phyloP scores from a whole-genome alignment of 2,329 filamentous ascomycete species.

The Neoarthrinium moseri region DNA sequence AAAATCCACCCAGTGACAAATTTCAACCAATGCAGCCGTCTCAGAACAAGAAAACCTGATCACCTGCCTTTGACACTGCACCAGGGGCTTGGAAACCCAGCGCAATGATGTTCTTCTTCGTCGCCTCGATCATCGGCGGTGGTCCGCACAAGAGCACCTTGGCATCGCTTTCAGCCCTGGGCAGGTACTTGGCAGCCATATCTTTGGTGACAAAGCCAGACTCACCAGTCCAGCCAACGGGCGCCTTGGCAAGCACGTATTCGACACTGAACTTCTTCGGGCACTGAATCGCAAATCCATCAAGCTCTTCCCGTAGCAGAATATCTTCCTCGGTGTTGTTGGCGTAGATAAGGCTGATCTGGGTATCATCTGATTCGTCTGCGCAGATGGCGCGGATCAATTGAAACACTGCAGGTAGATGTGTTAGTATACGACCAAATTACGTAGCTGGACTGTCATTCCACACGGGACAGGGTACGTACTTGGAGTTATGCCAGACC shows the following conservation, averaged over 20 bases:
- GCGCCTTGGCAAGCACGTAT: slow-evolving; percentile 52
- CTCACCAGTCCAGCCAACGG: slow-evolving; percentile 44
- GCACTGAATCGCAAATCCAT: slow-evolving; percentile 47
- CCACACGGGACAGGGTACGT: background rate
- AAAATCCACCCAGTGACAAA: too few species aligned
- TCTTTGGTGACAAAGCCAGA: slow-evolving; percentile 50
- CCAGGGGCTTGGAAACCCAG: slow-evolving; percentile 52
- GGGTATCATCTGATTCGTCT: slow-evolving; percentile 54
- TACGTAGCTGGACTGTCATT: too few species aligned
- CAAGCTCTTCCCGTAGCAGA: slow-evolving; percentile 54
- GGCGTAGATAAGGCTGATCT: slow-evolving; percentile 57
- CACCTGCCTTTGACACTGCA: slow-evolving; percentile 47
- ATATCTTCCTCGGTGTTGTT: slow-evolving; percentile 61
- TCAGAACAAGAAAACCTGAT: slow-evolving; percentile 48
- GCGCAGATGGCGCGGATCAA: slow-evolving; percentile 63
- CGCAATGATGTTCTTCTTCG: slow-evolving; percentile 47
- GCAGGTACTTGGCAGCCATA: slow-evolving; percentile 48
- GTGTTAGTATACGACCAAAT: too few species aligned
- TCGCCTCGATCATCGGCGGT: slow-evolving; percentile 57
- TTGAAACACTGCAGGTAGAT: slow-evolving; percentile 44
- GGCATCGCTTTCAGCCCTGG: slow-evolving; percentile 38
- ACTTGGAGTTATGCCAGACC: slow-evolving; percentile 50
- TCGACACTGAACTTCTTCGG: slow-evolving; percentile 53
- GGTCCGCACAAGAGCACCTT: slow-evolving; percentile 62
- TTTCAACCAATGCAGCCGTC: too few species aligned